Conservation (phyloP, 2,329 filamentous ascomycete genomes). For the Rutstroemia sp. region DNA sequence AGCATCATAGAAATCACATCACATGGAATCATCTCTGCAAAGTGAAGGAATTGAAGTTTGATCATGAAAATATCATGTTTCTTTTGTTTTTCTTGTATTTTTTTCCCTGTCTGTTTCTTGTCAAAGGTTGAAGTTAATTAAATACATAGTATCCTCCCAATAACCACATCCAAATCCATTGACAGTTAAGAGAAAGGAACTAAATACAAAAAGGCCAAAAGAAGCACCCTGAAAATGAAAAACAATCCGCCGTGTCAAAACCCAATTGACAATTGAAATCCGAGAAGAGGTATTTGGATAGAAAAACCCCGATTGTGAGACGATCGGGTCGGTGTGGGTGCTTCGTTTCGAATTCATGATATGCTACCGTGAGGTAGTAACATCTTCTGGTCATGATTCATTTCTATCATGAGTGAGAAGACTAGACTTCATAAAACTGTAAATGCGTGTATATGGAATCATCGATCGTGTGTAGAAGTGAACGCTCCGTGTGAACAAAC, state of each 20-base stretch:
- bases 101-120: neutral
- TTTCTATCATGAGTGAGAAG: conserved; percentile 5
- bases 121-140: neutral
- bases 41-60: neutral
- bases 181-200: neutral
- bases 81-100: neutral
- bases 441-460: conserved; percentile 1
- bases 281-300: neutral
- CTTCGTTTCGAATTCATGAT: neutral
- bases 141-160: neutral
- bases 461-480: conserved; percentile 5
- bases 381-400: conserved; percentile 4
- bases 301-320: conserved; percentile 4
- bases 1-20: too few species aligned
- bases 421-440: neutral
- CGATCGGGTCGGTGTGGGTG: conserved; percentile 4
- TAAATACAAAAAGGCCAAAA: conserved; percentile 6
- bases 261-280: neutral
- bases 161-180: neutral
- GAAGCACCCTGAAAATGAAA: neutral
- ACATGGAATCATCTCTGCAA: neutral
- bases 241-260: neutral
- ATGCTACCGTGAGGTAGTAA: neutral
- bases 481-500: conserved; percentile 6
- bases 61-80: neutral